Base-by-base conservation (phyloP, 2,329 filamentous ascomycete species). In the Apiospora sp. region DNA sequence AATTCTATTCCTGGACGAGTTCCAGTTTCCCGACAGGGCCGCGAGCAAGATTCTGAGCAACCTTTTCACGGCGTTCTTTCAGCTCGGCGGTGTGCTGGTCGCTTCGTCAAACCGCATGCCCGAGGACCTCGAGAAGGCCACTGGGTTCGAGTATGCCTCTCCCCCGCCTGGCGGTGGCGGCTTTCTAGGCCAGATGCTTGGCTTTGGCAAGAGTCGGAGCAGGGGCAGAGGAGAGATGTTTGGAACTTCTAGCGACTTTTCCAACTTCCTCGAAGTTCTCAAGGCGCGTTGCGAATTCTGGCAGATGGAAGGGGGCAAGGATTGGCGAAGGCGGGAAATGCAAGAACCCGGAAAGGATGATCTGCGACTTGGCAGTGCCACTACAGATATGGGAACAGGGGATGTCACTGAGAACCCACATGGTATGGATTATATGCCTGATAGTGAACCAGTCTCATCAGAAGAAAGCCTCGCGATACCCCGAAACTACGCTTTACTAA, bases 101-200 rank as follows among this genome's bases (percentile, higher is more conserved):
- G 93, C 93, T 0, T 95, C 93, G 0, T 94, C 92, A 5, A 96
- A 96, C 80, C 89, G 94, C 10, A 93, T 96, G 91, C 93, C 94
- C 0, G 93, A 96, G 77, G 94, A 95, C 78, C 81, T 96, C 69
- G 92, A 90, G 67, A 94, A 93, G 75, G 93, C 93, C 0, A 90
- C 90, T 1, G 93, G 94, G 0, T 87, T 92, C 34, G 89, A 93
- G 74, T 94, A 93, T 78, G 83, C 86, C 14, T 85, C 88, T 7
- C 87, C 89, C 0, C 85, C 90, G 4, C 72, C 74, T 10, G 83
- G 86, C 46, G 19, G 86, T 70, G 88, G 86, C 70, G 88, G 86
- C 3, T 81, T 90, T 72, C 82, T 89, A 71, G 83, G 83, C 44
- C 89, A 82, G 77, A 83, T 86, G 48, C 82, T 89, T 41, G 86